phyloP scores from a whole-genome alignment of 768 basidiomycete species.

The Collybiopsis luxurians region DNA sequence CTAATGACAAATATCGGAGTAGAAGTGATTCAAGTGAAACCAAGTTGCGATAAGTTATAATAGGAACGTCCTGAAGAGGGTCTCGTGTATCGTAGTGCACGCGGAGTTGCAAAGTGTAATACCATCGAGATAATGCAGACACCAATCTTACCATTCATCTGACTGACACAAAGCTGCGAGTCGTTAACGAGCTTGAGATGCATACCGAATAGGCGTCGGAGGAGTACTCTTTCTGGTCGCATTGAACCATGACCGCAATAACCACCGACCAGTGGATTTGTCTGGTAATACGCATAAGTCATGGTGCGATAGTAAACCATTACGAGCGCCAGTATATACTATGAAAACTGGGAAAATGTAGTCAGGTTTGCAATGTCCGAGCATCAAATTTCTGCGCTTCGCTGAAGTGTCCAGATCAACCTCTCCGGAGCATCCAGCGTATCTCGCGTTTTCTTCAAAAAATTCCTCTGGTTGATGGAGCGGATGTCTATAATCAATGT shows the following conservation, averaged over 20 bases:
- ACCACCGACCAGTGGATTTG: conserved; percentile 31
- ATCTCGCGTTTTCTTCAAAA: no score
- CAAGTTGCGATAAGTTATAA: conserved; percentile 52
- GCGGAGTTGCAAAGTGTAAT: conserved; percentile 42
- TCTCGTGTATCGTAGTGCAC: conserved; percentile 67
- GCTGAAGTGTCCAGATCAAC: no score
- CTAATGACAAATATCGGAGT: neutral
- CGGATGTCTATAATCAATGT: no score
- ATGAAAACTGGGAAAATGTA: conserved; percentile 38
- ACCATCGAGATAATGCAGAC: neutral
- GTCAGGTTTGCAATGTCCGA: no score
- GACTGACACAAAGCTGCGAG: conserved; percentile 52
- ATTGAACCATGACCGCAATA: conserved; percentile 38
- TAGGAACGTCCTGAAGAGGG: conserved; percentile 36
- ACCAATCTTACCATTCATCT: conserved; percentile 60
- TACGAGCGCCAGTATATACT: conserved; percentile 59
- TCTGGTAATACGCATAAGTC: conserved; percentile 43
- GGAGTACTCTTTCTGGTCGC: conserved; percentile 3
- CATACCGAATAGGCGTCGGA: conserved; percentile 41
- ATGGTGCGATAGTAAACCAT: conserved; percentile 54
- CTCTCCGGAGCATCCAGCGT: no score
- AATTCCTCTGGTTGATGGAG: no score
- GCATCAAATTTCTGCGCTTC: no score
- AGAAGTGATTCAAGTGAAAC: conserved; percentile 48
- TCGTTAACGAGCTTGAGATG: conserved; percentile 50